phyloP scores from a whole-genome alignment of 768 basidiomycete genomes.

The Leccinum imitatum region DNA sequence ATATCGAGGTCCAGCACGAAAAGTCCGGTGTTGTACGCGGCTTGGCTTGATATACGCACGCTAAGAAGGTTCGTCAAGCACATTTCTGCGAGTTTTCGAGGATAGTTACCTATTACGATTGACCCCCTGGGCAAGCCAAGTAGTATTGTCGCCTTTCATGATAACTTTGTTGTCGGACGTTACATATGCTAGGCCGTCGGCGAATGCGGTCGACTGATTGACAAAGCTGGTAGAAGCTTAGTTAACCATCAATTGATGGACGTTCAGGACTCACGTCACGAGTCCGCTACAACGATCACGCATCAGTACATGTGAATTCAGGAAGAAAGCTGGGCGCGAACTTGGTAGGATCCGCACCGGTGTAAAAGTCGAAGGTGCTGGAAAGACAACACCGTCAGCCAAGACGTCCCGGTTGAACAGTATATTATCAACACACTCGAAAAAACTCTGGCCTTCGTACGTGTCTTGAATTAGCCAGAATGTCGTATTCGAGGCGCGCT shows the following conservation, averaged over 20 bases:
- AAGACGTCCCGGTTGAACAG: too few species aligned
- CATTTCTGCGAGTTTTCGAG: conserved; percentile 1
- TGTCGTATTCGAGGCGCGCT: conserved; percentile 36
- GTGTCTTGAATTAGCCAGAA: conserved; percentile 70
- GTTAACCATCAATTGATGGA: conserved; percentile 4
- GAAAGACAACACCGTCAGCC: conserved; percentile 6
- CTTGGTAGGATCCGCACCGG: conserved; percentile 66
- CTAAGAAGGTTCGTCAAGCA: conserved; percentile 35
- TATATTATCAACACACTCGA: conserved; percentile 52
- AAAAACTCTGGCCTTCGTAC: conserved; percentile 66
- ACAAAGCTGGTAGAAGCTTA: conserved; percentile 52
- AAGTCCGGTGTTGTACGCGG: conserved; percentile 70
- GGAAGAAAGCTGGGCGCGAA: conserved; percentile 11
- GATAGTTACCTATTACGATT: conserved; percentile 56
- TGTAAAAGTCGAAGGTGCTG: conserved; percentile 63
- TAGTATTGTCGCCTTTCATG: conserved; percentile 77
- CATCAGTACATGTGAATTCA: conserved; percentile 14
- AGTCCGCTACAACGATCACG: conserved; percentile 49
- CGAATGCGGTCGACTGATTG: conserved; percentile 51
- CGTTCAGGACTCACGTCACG: conserved; percentile 54
- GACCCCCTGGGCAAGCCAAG: conserved; percentile 49
- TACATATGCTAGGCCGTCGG: conserved; percentile 54
- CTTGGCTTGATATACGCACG: conserved; percentile 71
- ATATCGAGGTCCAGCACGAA: conserved; percentile 82
- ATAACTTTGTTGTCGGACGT: conserved; percentile 58